Conservation (phyloP, 306 rosid species). For the Rubus idaeus region DNA sequence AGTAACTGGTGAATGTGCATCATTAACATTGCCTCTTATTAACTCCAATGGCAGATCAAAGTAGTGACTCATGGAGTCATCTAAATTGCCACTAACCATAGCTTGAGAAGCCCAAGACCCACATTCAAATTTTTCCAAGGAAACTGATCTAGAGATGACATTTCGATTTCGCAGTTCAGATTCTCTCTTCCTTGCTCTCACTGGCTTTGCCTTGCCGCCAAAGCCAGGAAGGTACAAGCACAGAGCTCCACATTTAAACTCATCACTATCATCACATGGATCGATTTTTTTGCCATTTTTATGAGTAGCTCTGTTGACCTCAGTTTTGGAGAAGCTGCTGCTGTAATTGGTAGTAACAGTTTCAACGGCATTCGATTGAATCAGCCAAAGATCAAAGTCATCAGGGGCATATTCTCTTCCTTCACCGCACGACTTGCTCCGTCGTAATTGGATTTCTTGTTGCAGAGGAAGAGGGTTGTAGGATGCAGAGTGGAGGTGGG, state of each 20-base stretch:
- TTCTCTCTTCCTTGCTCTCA: conserved; percentile 43
- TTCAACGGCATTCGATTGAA: conserved; percentile 32
- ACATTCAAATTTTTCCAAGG: conserved; percentile 85
- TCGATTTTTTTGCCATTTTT: conserved; percentile 29
- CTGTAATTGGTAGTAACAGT: conserved; percentile 26
- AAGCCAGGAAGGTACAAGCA: conserved; percentile 74
- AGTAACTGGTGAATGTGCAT: conserved; percentile 48
- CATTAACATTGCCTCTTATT: conserved; percentile 44
- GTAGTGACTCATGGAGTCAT: conserved; percentile 47
- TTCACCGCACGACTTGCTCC: conserved; percentile 69
- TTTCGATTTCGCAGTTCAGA: conserved; percentile 18
- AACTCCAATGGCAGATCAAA: conserved; percentile 82
- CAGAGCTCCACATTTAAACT: conserved; percentile 67
- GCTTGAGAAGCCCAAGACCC: conserved; percentile 93
- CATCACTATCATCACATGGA: conserved; percentile 37
- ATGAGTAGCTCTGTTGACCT: conserved; percentile 32
- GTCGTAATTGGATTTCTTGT: conserved; percentile 36
- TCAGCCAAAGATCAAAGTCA: conserved; percentile 63
- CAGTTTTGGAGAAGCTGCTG: conserved; percentile 34
- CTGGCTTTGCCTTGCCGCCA: conserved; percentile 54
- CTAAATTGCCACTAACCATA: conserved; percentile 38
- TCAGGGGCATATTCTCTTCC: conserved; percentile 41
- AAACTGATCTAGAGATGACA: conserved; percentile 63
- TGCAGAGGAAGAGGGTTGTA: conserved; percentile 11
- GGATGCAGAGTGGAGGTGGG: conserved; percentile 20